Evolutionary conservation across 2,329 filamentous ascomycete species (phyloP).

Genomic region (Xylaria digitata): DNA sequence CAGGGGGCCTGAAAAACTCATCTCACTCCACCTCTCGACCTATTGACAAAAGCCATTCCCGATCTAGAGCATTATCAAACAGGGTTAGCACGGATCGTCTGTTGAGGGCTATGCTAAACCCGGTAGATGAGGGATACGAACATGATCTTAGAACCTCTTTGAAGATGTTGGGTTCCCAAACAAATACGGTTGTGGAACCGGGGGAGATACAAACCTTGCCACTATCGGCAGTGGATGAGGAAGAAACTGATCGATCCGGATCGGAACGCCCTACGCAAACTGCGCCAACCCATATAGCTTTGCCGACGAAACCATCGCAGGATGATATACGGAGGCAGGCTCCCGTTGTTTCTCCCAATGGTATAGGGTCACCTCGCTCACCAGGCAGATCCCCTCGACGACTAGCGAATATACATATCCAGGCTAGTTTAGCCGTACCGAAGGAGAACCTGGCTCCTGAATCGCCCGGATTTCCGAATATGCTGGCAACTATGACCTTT

Average conservation of each 20-base stretch:
- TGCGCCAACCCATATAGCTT: not conserved
- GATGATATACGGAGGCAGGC: constrained; percentile 1
- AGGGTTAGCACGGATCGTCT: constrained; percentile 18
- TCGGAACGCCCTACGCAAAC: not conserved
- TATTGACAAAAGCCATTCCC: constrained; percentile 2
- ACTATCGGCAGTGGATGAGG: constrained; percentile 7
- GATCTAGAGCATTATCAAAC: constrained; percentile 12
- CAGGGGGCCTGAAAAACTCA: not conserved
- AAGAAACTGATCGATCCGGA: constrained; percentile 7
- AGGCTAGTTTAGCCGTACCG: constrained; percentile 39
- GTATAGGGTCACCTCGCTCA: constrained; percentile 6
- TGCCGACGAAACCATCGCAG: not conserved
- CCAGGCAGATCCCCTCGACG: constrained; percentile 10
- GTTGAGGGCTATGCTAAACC: constrained; percentile 27
- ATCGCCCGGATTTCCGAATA: constrained; percentile 48
- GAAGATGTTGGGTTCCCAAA: constrained; percentile 4
- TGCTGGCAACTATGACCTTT: constrained; percentile 47
- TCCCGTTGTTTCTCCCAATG: not conserved
- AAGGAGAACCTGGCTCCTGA: constrained; percentile 41
- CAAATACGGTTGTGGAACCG: constrained; percentile 13
- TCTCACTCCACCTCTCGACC: constrained; percentile 14
- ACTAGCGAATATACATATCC: constrained; percentile 31
- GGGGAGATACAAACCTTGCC: constrained; percentile 4
- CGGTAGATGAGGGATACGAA: constrained; percentile 25
- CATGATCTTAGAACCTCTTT: constrained; percentile 2